Percentiles rank a stretch among this genome's conserved stretches.
Evolutionary conservation across 495 filamentous ascomycete genomes (phyloP).

Genomic region (Lasiosphaeria hispida): DNA sequence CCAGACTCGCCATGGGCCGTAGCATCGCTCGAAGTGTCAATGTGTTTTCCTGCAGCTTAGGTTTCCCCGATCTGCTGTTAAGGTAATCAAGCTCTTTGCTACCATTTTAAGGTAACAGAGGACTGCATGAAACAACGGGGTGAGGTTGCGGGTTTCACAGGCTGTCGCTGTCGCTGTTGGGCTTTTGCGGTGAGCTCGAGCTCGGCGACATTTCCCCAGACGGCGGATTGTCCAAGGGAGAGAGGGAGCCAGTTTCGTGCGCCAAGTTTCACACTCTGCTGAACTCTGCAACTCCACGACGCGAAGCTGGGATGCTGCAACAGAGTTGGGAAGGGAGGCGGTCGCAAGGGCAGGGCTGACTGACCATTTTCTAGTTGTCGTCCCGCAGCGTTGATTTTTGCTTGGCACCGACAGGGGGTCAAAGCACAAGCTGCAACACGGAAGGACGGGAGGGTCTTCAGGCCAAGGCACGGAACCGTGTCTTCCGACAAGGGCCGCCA

Average conservation of each 20-base stretch:
- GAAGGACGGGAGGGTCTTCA: slow-evolving; percentile 9
- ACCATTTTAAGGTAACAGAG: not conserved
- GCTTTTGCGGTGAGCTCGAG: no score
- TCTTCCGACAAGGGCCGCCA: slow-evolving; percentile 16
- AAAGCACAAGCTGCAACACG: slow-evolving; percentile 19
- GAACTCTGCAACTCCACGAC: slow-evolving; percentile 1
- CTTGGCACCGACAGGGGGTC: slow-evolving; percentile 6
- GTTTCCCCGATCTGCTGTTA: not conserved
- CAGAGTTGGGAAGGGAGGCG: not conserved
- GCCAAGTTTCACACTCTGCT: not conserved
- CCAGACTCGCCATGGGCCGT: no score
- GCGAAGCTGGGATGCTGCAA: slow-evolving; percentile 1
- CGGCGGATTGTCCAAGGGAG: no score
- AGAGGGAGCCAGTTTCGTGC: not conserved
- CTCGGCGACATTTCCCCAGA: no score
- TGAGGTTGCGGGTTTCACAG: not conserved
- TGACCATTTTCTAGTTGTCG: slow-evolving; percentile 11
- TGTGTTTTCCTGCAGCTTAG: not conserved
- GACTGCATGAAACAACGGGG: slow-evolving; percentile 8
- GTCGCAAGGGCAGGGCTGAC: slow-evolving; percentile 11
- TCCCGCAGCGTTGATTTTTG: not conserved
- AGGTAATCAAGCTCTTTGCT: not conserved
- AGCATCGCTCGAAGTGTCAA: no score
- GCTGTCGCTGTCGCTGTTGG: not conserved
- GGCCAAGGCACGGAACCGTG: slow-evolving; percentile 14